phyloP scores from a whole-genome alignment of 2,329 filamentous ascomycete species.

The Exophiala calicioides region DNA sequence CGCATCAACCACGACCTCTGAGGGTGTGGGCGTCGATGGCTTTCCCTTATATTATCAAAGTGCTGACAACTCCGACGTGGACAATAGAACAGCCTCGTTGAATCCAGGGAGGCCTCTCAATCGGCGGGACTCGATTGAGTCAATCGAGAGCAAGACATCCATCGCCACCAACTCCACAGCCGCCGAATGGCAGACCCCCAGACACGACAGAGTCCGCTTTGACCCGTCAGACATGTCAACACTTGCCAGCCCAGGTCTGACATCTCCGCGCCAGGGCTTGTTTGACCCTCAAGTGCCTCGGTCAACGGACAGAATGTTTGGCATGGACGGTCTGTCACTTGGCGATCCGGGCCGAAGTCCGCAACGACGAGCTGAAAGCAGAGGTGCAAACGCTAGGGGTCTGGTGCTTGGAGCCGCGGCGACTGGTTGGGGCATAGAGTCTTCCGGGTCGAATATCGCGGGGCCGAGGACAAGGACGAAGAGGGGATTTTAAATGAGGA shows the following conservation, averaged over 20 bases:
- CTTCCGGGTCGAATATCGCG: slow-evolving; percentile 16
- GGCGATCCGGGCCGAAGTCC: too few relatives aligned
- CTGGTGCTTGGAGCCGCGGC: too few relatives aligned
- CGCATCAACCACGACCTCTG: slow-evolving; percentile 2
- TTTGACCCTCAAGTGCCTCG: background rate
- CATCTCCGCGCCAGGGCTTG: background rate
- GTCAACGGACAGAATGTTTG: slow-evolving; percentile 10
- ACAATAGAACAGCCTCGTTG: too few relatives aligned
- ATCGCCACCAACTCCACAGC: slow-evolving; percentile 20
- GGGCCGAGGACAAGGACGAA: slow-evolving; percentile 16
- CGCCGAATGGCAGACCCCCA: slow-evolving; percentile 21
- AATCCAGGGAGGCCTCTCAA: too few relatives aligned
- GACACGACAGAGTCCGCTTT: slow-evolving; percentile 6
- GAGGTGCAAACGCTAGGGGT: too few relatives aligned
- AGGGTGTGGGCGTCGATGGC: background rate
- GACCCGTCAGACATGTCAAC: slow-evolving; percentile 10
- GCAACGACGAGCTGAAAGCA: too few relatives aligned
- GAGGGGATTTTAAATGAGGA: slow-evolving; percentile 1
- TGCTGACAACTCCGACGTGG: too few relatives aligned
- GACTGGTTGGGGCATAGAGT: slow-evolving; percentile 2
- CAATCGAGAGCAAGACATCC: slow-evolving; percentile 16
- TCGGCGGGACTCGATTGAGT: slow-evolving; percentile 23
- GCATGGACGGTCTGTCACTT: slow-evolving; percentile 18
- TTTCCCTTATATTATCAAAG: too few relatives aligned
- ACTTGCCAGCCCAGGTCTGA: background rate